Evolutionary conservation across 179 eudicot genomes (phyloP).

Genomic region (Beta macrorhiza): DNA sequence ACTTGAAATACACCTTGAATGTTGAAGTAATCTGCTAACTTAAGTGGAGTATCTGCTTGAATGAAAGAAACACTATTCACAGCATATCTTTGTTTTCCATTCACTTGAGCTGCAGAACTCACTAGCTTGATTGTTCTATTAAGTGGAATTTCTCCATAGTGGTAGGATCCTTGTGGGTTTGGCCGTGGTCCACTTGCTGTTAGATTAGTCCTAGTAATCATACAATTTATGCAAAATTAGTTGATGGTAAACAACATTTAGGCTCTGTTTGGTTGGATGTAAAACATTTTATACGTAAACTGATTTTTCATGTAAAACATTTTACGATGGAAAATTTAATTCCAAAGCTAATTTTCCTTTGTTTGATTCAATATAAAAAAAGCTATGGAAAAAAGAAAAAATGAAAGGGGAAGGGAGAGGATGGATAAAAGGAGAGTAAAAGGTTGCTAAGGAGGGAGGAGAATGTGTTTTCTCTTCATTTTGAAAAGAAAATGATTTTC

Average conservation of each 20-base stretch:
- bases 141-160: constrained; percentile 47
- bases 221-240: background rate
- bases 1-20: constrained; percentile 45
- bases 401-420: no score
- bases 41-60: constrained; percentile 55
- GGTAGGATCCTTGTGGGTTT: constrained; percentile 72
- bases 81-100: constrained; percentile 52
- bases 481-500: no score
- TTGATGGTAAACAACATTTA: background rate
- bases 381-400: no score
- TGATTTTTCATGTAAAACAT: no score
- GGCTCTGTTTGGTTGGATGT: no score
- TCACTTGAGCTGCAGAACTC: constrained; percentile 37
- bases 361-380: no score
- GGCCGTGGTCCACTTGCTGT: constrained; percentile 76
- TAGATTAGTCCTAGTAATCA: constrained; percentile 49
- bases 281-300: no score
- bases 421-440: no score
- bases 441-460: no score
- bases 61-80: constrained; percentile 52
- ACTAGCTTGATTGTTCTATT: constrained; percentile 41
- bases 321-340: no score
- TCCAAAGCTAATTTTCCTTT: no score
- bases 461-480: no score
- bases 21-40: constrained; percentile 56